Base-by-base conservation (phyloP, 2,329 filamentous ascomycete genomes). In the Aspergillus sojae region DNA sequence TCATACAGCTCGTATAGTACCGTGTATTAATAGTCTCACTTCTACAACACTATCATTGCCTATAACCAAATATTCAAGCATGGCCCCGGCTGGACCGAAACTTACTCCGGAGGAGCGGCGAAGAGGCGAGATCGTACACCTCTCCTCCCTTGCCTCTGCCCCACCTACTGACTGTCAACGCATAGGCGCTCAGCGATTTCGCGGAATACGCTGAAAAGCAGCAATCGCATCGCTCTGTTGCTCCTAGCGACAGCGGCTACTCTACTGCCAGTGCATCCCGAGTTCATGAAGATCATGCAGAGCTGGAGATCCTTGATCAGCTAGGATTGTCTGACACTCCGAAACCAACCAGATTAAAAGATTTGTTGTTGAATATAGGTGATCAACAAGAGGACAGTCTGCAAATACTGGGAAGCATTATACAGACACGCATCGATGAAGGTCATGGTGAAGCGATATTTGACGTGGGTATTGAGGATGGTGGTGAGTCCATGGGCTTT, bases 131-230 rank as follows among this genome's bases (percentile, higher is more conserved):
- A 88, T 91, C 65, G 92, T 94, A 86, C 65, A 86, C 72, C 36
- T 60, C 36, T 54, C 41, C 39, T 53, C 36, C 39, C 46, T 61
- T 43, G 23, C 30, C 57, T 50, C 26, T 45, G 34, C 54, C 57
- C 41, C 67, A 39, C 50, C 62, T 67, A 60, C 60, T 62, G 11
- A 56, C 45, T 19, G 28, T 55, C 28, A 39, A 34, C 34, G 39
- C 61, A 32, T 52, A 89, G 87, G 94, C 94, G 14, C 85, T 99
- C 61, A 95, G 91, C 82, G 95, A 98, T 72, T 99, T 99, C 77
- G 93, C 94, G 78, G 95, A 99, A 74, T 98, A 97, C 74, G 95
- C 97, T 68, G 93, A 98, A 78, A 91, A 93, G 77, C 94, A 98
- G 77, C 95, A 98, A 78, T 89, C 89, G 28, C 76, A 73, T 30